These are phyloP conservation scores for Phytopythium sindhum DNA, from an alignment of 352 stramenopile species.

Conservation along the genomic window DNA sequence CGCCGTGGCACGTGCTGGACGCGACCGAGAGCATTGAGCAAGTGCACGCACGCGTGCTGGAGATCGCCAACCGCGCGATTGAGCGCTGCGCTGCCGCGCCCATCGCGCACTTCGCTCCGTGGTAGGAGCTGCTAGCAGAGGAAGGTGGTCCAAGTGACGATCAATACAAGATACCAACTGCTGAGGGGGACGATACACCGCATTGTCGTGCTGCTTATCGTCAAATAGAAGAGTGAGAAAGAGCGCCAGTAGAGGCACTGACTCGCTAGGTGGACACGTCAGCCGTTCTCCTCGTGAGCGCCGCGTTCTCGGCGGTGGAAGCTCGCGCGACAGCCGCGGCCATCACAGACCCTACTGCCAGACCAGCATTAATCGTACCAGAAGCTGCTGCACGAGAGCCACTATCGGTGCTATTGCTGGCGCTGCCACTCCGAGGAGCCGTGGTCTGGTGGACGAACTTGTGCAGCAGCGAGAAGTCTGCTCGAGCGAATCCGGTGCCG, in stretches of 20 bases:
- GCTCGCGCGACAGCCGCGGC: background rate
- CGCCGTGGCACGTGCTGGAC: constrained; percentile 78
- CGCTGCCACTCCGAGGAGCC: background rate
- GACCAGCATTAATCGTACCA: background rate
- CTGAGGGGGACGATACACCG: background rate
- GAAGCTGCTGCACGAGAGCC: background rate
- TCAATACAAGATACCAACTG: background rate
- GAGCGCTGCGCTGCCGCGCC: constrained; percentile 18
- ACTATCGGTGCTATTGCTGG: background rate
- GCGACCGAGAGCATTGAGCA: constrained; percentile 73
- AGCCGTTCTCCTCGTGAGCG: background rate
- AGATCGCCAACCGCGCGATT: constrained; percentile 52
- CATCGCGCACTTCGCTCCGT: constrained; percentile 39
- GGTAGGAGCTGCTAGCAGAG: constrained; percentile 13
- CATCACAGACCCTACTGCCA: constrained; percentile 5
- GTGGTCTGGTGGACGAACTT: constrained; percentile 63
- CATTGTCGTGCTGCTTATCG: background rate
- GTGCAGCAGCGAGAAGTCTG: constrained; percentile 64
- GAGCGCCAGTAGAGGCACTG: no score
- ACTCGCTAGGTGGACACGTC: constrained; percentile 4
- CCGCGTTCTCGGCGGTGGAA: constrained; percentile 1
- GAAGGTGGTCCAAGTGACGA: background rate
- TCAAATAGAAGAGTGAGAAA: background rate
- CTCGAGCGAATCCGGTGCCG: constrained; percentile 16
- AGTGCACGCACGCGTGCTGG: constrained; percentile 59